Base-by-base conservation (phyloP, 2,329 filamentous ascomycete genomes). In the Aspergillus pseudotamarii region DNA sequence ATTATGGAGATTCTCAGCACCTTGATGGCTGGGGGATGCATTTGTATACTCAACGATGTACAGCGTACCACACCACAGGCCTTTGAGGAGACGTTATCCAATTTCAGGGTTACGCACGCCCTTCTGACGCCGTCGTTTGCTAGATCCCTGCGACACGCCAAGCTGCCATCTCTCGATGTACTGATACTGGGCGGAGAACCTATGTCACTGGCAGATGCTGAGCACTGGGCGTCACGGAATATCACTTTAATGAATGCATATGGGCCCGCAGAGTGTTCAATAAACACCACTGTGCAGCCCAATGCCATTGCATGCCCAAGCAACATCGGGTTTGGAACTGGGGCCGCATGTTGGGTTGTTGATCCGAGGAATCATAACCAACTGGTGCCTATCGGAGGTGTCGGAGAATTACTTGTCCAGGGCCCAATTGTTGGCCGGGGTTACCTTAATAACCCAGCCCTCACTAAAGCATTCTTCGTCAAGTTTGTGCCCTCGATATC, bases 21-120 rank as follows among this genome's bases (percentile, higher is more conserved):
- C 1, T 58, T 70, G 28, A 57, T 64, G 19, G 50, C 59, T 12
- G 69, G 68, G 4, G 66, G 66, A 10, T 68, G 65, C 46, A 50
- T 72, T 11, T 87, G 85, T 58, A 76, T 88, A 0, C 84, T 85
- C 0, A 78, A 80, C 0, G 72, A 80, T 0, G 63, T 74, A 2
- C 79, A 84, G 60, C 73, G 81, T 23, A 64, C 30, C 30, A 30
- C 30, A 30, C 30, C 30, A 30, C 30, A 30, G 30, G 30, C 1
- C 30, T 30, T 30, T 8, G 30, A 30, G 8, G 2, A 30, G 30
- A 8, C 30, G 2, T 8, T 30, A 2, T 30, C 30, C 30, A 30
- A 1, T 30, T 30, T 30, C 9, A 10, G 30, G 8, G 8, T 30
- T 9, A 30, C 30, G 2, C 30, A 30, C 30, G 30, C 30, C 30